A percentile compares a stretch with the other conserved stretches of the same genome.
phyloP scores from a whole-genome alignment of 805 yeast genomes.

The Starmera amethionina region DNA sequence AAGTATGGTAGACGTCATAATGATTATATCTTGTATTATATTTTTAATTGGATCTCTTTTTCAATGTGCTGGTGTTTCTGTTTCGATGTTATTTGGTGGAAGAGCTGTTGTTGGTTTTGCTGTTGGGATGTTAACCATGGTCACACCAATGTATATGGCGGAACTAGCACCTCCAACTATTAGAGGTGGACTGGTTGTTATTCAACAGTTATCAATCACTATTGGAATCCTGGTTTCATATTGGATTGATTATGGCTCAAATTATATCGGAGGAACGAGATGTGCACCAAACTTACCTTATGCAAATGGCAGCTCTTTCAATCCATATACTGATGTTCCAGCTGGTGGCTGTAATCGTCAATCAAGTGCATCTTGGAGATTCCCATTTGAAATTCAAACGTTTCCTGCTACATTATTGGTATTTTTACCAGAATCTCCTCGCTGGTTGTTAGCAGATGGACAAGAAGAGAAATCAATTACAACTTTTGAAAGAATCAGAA shows the following conservation, averaged over 20 bases:
- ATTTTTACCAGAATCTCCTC: conserved; percentile 1
- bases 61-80: conserved; percentile 22
- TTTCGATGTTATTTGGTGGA: conserved; percentile 35
- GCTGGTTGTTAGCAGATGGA: conserved; percentile 23
- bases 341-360: conserved; percentile 5
- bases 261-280: conserved; percentile 10
- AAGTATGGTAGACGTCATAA: conserved; percentile 25
- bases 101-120: conserved; percentile 41
- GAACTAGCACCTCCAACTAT: conserved; percentile 32
- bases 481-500: conserved; percentile 26
- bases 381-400: conserved; percentile 34
- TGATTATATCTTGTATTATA: conserved; percentile 27
- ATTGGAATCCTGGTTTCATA: conserved; percentile 36
- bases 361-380: conserved; percentile 26
- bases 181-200: conserved; percentile 33
- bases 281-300: conserved; percentile 15
- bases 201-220: conserved; percentile 37
- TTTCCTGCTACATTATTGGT: conserved; percentile 30
- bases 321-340: conserved; percentile 5
- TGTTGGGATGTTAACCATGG: conserved; percentile 37
- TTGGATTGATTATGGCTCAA: conserved; percentile 41
- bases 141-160: conserved; percentile 36
- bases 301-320: conserved; percentile 8
- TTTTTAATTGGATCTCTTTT: conserved; percentile 32
- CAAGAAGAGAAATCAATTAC: conserved; percentile 25